A percentile compares a stretch with the other conserved stretches of the same genome.
Conservation (phyloP, 1,284 basidiomycete genomes). For the Ustilago loliicola region DNA sequence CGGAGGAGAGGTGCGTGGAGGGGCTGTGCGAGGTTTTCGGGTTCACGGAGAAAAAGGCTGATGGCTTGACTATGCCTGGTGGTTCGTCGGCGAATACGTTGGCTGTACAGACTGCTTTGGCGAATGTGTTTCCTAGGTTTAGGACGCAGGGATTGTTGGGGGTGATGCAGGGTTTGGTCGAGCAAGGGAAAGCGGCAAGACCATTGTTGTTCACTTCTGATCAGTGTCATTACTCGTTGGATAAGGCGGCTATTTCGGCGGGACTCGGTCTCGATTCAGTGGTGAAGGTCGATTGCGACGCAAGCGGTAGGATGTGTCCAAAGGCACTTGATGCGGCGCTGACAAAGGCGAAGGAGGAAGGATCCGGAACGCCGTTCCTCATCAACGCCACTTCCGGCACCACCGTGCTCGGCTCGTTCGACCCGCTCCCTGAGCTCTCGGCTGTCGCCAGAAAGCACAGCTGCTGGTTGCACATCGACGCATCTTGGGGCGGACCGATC, state of each 20-base stretch:
- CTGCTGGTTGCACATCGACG: conserved; percentile 72
- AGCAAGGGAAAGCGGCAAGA: conserved; percentile 35
- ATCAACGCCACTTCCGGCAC: conserved; percentile 72
- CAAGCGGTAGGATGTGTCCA: conserved; percentile 58
- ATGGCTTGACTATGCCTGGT: conserved; percentile 70
- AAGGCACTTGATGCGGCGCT: conserved; percentile 49
- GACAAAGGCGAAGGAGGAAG: conserved; percentile 20
- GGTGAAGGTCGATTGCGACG: conserved; percentile 67
- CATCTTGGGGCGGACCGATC: conserved; percentile 71
- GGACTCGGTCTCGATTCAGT: conserved; percentile 71
- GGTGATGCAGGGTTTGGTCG: conserved; percentile 39
- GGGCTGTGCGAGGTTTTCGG: conserved; percentile 59
- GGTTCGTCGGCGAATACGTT: conserved; percentile 71
- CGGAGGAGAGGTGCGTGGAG: conserved; percentile 62
- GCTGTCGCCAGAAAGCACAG: conserved; percentile 57
- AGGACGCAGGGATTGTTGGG: conserved; percentile 66
- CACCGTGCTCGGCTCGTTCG: conserved; percentile 71
- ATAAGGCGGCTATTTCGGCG: conserved; percentile 71
- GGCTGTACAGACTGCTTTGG: conserved; percentile 71
- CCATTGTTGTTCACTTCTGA: conserved; percentile 71
- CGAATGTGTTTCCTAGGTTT: conserved; percentile 68
- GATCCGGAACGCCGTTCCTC: conserved; percentile 69
- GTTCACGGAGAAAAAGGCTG: conserved; percentile 61
- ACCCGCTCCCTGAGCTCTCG: conserved; percentile 68
- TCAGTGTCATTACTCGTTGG: conserved; percentile 71